These are phyloP conservation scores for Colletotrichum scovillei DNA, from an alignment of 2,329 filamentous ascomycete species.

Conservation along the genomic window DNA sequence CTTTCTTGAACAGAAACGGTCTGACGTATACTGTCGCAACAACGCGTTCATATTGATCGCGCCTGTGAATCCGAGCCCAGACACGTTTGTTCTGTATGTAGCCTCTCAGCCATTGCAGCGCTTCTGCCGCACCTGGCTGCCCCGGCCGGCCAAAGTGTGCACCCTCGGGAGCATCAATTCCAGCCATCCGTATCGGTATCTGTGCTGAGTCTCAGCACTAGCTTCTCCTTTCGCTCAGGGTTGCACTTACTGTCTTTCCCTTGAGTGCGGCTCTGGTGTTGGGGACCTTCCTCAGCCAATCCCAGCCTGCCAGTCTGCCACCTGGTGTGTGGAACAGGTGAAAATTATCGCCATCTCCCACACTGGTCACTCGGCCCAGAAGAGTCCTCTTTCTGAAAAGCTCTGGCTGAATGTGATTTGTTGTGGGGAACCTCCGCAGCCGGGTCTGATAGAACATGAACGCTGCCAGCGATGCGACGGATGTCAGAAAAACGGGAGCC, in stretches of 20 bases:
- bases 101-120: slow-evolving; percentile 80
- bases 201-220: slow-evolving; percentile 47
- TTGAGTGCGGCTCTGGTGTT: slow-evolving; percentile 75
- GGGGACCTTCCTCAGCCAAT: slow-evolving; percentile 85
- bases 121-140: slow-evolving; percentile 86
- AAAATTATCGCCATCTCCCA: slow-evolving; percentile 97
- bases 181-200: slow-evolving; percentile 91
- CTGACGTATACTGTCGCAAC: slow-evolving; percentile 87
- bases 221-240: not conserved
- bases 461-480: slow-evolving; percentile 63
- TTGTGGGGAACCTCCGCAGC: slow-evolving; percentile 84
- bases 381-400: slow-evolving; percentile 82
- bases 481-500: slow-evolving; percentile 57
- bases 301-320: slow-evolving; percentile 89
- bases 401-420: slow-evolving; percentile 77
- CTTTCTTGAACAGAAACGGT: slow-evolving; percentile 74
- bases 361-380: slow-evolving; percentile 88
- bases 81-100: slow-evolving; percentile 81
- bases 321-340: slow-evolving; percentile 94
- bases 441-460: slow-evolving; percentile 78
- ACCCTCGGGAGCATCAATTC: slow-evolving; percentile 91
- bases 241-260: slow-evolving; percentile 76
- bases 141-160: slow-evolving; percentile 91
- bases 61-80: slow-evolving; percentile 82
- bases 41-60: slow-evolving; percentile 92